These are phyloP conservation scores for Xylariales sp. DNA, from an alignment of 2,329 filamentous ascomycete species.

Conservation along the genomic window DNA sequence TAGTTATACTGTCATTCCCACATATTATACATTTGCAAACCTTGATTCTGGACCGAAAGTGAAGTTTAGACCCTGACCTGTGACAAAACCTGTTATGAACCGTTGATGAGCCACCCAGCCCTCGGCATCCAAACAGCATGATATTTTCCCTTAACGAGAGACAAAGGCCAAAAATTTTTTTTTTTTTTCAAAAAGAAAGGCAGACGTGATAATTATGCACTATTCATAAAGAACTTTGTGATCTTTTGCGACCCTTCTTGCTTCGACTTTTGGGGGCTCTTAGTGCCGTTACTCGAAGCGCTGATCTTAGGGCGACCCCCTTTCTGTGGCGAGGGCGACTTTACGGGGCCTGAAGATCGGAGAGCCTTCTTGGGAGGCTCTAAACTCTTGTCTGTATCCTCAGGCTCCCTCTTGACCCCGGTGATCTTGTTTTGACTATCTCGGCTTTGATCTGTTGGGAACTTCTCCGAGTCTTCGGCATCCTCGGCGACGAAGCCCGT, in stretches of 20 bases:
- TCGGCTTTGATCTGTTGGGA: background rate
- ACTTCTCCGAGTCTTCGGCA: constrained; percentile 3
- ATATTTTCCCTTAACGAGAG: too few species aligned
- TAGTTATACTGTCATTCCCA: too few species aligned
- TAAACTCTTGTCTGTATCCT: constrained; percentile 22
- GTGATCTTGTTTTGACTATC: background rate
- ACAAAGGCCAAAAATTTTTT: too few species aligned
- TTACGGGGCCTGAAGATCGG: constrained; percentile 13
- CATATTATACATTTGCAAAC: too few species aligned
- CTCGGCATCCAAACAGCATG: too few species aligned
- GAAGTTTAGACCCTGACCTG: too few species aligned
- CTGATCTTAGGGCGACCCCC: constrained; percentile 29
- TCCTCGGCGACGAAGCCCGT: constrained; percentile 15
- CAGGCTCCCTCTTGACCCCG: constrained; percentile 21
- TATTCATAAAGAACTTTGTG: constrained; percentile 41
- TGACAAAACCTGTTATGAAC: too few species aligned
- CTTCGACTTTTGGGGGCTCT: constrained; percentile 26
- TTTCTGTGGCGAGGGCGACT: constrained; percentile 16
- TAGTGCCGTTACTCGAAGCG: constrained; percentile 34
- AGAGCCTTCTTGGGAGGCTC: constrained; percentile 7
- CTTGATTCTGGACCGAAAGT: too few species aligned
- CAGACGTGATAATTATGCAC: too few species aligned
- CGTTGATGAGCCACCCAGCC: too few species aligned
- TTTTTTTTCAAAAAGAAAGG: too few species aligned
- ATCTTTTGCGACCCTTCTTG: constrained; percentile 38